Evolutionary conservation across 495 filamentous ascomycete genomes (phyloP).

Genomic region (Parachaetomium inaequale): DNA sequence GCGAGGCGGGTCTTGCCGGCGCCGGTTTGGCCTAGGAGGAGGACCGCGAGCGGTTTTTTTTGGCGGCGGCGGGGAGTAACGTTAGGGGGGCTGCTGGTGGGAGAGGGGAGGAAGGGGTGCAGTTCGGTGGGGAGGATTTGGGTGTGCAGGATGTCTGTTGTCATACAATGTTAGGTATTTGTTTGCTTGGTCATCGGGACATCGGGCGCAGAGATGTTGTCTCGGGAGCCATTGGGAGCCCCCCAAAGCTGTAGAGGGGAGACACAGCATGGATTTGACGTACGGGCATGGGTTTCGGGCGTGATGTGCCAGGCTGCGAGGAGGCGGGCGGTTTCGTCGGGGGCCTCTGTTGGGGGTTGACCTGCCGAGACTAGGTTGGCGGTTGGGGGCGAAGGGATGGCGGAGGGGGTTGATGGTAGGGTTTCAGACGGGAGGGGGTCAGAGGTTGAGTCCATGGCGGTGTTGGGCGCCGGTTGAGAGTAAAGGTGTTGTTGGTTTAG

Average conservation of each 20-base stretch:
- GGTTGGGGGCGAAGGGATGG: too few relatives aligned
- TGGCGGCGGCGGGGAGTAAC: not conserved
- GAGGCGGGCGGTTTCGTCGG: not conserved
- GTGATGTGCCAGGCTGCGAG: slow-evolving; percentile 21
- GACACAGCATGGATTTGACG: too few relatives aligned
- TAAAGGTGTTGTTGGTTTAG: not conserved
- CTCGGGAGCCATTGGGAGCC: too few relatives aligned
- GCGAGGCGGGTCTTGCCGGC: slow-evolving; percentile 41
- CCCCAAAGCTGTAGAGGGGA: too few relatives aligned
- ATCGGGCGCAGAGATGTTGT: too few relatives aligned
- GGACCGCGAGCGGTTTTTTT: slow-evolving; percentile 30
- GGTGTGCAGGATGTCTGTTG: slow-evolving; percentile 22
- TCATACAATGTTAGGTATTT: too few relatives aligned
- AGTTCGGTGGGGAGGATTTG: slow-evolving; percentile 22
- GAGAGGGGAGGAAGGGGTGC: slow-evolving; percentile 5
- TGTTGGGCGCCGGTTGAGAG: too few relatives aligned
- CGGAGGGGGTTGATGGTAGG: not conserved
- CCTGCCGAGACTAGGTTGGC: too few relatives aligned
- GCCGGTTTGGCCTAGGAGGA: slow-evolving; percentile 43
- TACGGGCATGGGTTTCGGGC: slow-evolving; percentile 8
- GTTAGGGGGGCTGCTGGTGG: not conserved
- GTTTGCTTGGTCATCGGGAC: too few relatives aligned
- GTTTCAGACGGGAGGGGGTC: not conserved
- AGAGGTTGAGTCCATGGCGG: not conserved
- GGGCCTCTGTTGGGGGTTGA: not conserved